Evolutionary conservation across 73 alveolate genomes (phyloP).

Genomic region (Diophrys appendiculata): DNA sequence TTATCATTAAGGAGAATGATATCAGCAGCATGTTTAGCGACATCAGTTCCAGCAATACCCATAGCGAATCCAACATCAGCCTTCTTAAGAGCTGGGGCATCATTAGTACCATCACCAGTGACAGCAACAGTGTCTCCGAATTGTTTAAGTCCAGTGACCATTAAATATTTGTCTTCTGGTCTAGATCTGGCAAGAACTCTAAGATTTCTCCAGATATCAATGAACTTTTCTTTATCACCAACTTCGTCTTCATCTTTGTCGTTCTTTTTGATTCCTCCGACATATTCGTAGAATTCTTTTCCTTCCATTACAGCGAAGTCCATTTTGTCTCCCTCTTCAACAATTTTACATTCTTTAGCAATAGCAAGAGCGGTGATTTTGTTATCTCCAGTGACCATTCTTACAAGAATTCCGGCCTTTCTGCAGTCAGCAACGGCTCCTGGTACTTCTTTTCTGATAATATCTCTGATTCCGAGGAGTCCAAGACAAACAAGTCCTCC

Average conservation of each 20-base stretch:
- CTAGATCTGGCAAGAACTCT: conserved; percentile 79
- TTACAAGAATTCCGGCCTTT: conserved; percentile 87
- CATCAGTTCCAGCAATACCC: conserved; percentile 87
- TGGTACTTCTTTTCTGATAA: conserved; percentile 84
- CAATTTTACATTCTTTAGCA: conserved; percentile 84
- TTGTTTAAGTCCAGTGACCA: conserved; percentile 79
- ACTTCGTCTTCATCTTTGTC: conserved; percentile 54
- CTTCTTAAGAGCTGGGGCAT: conserved; percentile 84
- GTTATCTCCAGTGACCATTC: conserved; percentile 96
- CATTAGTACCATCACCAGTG: conserved; percentile 87
- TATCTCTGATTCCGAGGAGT: conserved; percentile 79
- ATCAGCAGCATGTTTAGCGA: conserved; percentile 86
- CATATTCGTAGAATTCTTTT: conserved; percentile 67
- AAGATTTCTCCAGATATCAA: conserved; percentile 58
- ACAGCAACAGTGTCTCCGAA: conserved; percentile 82
- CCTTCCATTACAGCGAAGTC: conserved; percentile 64
- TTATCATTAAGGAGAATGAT: conserved; percentile 70
- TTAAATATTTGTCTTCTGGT: conserved; percentile 79
- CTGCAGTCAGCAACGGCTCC: conserved; percentile 73
- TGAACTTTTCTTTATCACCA: conserved; percentile 37
- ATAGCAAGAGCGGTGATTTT: conserved; percentile 84
- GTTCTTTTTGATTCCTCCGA: conserved; percentile 74
- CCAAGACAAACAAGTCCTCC: conserved; percentile 65
- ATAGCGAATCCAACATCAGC: conserved; percentile 87
- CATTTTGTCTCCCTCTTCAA: conserved; percentile 15